Evolutionary conservation across 306 rosid genomes (phyloP).

Genomic region (Prunus campanulata): DNA sequence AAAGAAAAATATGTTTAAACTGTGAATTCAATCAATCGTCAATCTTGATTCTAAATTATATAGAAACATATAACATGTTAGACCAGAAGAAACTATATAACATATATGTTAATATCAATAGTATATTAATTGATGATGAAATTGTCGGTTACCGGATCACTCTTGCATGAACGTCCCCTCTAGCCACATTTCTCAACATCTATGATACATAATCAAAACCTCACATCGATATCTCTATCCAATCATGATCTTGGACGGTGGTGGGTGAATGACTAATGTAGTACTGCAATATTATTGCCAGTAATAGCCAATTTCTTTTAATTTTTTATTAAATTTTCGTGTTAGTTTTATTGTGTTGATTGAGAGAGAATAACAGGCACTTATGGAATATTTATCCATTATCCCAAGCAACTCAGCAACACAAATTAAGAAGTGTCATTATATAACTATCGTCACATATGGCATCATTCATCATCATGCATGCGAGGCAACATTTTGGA

Average conservation of each 20-base stretch:
- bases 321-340: not conserved
- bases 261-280: not conserved
- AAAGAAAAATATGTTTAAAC: too few species aligned
- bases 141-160: not conserved
- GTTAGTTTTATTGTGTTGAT: not conserved
- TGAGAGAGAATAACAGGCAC: not conserved
- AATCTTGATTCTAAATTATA: too few species aligned
- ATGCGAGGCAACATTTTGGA: not conserved
- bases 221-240: too few species aligned
- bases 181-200: not conserved
- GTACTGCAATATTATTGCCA: not conserved
- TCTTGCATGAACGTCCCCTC: not conserved
- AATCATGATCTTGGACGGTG: not conserved
- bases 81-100: too few species aligned
- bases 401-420: too few species aligned
- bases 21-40: too few species aligned
- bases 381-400: too few species aligned
- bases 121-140: not conserved
- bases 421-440: not conserved
- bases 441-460: not conserved
- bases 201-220: too few species aligned
- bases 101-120: too few species aligned
- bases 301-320: not conserved
- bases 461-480: not conserved
- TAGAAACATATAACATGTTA: too few species aligned